A percentile compares a stretch with the other conserved stretches of the same genome.
These are phyloP conservation scores for Fomitopsis betulina DNA, from an alignment of 1,284 basidiomycete genomes.

Conservation along the genomic window DNA sequence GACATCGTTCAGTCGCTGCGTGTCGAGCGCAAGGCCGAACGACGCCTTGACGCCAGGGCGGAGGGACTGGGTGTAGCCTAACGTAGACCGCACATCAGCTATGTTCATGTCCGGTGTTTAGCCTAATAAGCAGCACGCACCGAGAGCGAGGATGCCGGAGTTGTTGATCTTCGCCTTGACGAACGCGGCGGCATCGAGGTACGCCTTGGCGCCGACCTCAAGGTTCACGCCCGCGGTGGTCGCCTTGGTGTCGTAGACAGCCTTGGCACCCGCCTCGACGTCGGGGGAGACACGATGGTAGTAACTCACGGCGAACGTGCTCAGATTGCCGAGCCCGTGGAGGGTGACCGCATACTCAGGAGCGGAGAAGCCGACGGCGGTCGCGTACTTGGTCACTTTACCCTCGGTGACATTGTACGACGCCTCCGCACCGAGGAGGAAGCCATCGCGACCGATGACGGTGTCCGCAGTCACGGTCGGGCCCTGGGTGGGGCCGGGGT, in stretches of 20 bases:
- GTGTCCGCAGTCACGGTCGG: constrained; percentile 96
- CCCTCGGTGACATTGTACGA: constrained; percentile 96
- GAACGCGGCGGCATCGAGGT: constrained; percentile 87
- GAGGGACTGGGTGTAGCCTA: constrained; percentile 88
- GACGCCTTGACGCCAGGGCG: constrained; percentile 94
- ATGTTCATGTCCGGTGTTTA: neutral
- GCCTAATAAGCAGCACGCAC: constrained; percentile 29
- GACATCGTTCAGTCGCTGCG: constrained; percentile 78
- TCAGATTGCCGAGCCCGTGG: constrained; percentile 94
- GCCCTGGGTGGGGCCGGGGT: constrained; percentile 49
- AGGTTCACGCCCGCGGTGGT: constrained; percentile 85
- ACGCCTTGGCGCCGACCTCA: constrained; percentile 97
- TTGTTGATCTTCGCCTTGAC: constrained; percentile 99
- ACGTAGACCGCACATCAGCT: neutral
- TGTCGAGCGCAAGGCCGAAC: constrained; percentile 91
- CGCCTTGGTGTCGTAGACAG: constrained; percentile 93
- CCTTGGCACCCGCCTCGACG: constrained; percentile 98
- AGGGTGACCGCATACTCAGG: constrained; percentile 96
- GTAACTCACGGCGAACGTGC: constrained; percentile 94
- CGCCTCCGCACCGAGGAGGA: constrained; percentile 95
- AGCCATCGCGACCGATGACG: constrained; percentile 94
- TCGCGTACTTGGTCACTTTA: constrained; percentile 88
- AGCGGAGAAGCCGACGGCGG: constrained; percentile 91
- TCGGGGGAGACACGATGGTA: constrained; percentile 96
- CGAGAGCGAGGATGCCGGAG: constrained; percentile 84